Evolutionary conservation across 2,329 filamentous ascomycete genomes (phyloP).

Genomic region (Neonectria hederae): DNA sequence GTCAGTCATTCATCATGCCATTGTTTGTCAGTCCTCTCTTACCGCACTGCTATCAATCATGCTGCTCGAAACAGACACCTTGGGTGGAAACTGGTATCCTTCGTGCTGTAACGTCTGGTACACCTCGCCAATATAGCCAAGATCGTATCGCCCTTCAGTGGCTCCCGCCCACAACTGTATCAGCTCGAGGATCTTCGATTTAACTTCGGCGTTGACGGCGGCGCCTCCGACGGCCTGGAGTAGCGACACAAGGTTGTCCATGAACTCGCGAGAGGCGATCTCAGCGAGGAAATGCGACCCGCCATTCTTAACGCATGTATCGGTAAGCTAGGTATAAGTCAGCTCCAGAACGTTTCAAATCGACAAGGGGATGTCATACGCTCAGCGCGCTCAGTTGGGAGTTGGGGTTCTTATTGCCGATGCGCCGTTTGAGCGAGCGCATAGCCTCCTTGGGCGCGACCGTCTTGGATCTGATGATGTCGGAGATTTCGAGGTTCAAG

Average conservation of each 20-base stretch:
- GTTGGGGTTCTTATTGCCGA: slow-evolving; percentile 98
- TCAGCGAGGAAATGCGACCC: slow-evolving; percentile 94
- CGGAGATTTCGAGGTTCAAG: slow-evolving; percentile 96
- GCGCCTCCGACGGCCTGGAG: slow-evolving; percentile 80
- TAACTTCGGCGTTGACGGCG: slow-evolving; percentile 85
- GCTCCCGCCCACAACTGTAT: slow-evolving; percentile 94
- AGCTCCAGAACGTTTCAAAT: slow-evolving; percentile 19
- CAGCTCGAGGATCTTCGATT: slow-evolving; percentile 88
- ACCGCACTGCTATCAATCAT: slow-evolving; percentile 98
- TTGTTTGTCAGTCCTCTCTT: slow-evolving; percentile 52
- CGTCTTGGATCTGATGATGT: slow-evolving; percentile 95
- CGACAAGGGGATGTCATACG: slow-evolving; percentile 57
- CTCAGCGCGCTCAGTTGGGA: slow-evolving; percentile 94
- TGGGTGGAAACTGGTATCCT: slow-evolving; percentile 89
- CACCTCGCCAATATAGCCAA: slow-evolving; percentile 88
- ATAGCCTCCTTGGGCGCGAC: slow-evolving; percentile 98
- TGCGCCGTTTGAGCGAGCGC: slow-evolving; percentile 91
- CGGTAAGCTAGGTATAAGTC: slow-evolving; percentile 72
- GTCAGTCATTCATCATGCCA: slow-evolving; percentile 12
- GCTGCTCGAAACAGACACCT: slow-evolving; percentile 86
- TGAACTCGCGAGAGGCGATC: slow-evolving; percentile 96
- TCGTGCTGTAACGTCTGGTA: slow-evolving; percentile 85
- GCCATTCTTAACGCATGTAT: slow-evolving; percentile 99
- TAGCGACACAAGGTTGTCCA: slow-evolving; percentile 94
- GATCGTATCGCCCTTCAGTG: slow-evolving; percentile 82